Base-by-base conservation (phyloP, 495 filamentous ascomycete genomes). In the Aspergillus sclerotioniger region DNA sequence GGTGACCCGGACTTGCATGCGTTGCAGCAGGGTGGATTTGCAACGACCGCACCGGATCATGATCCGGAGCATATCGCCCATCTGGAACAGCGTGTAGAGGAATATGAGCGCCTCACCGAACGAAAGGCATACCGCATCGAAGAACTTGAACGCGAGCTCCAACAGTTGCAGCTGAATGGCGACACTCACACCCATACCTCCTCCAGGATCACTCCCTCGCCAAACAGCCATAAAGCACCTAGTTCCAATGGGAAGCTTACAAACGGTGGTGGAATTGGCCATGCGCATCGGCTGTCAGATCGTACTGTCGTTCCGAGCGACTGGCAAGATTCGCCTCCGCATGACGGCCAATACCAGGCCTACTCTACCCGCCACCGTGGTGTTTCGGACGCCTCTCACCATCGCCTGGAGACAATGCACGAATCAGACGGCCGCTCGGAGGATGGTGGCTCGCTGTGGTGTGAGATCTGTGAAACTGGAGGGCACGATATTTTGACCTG, bases 401-500 rank as follows among this genome's bases (percentile, higher is more conserved):
- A 59, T 21, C 72, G 72, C 21, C 55, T 83, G 12, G 75, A 80
- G 61, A 74, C 78, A 7, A 89, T 87, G 84, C 83, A 83, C 41
- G 90, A 92, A 69, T 88, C 85, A 55, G 90, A 92, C 63, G 75
- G 80, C 20, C 85, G 87, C 50, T 90, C 88, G 12, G 83, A 85
- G 49, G 88, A 88, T 44, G 91, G 88, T 66, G 82, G 76, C 60
- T 86, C 86, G 54, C 80, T 92, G 57, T 96, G 92, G 90, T 98
- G 93, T 75, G 93, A 98, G 73, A 92, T 98, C 50, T 96, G 93
- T 71, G 93, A 98, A 72, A 89, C 88, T 2, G 79, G 81, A n/a
- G 93, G 93, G 15, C 93, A 98, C 63, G 93, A 98, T 61, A 96
- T 98, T 59, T 73, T 98, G 35, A 94, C 86, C 17, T 98, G 93